Evolutionary conservation across 768 basidiomycete genomes (phyloP).

Genomic region (Polyporus arcularius): DNA sequence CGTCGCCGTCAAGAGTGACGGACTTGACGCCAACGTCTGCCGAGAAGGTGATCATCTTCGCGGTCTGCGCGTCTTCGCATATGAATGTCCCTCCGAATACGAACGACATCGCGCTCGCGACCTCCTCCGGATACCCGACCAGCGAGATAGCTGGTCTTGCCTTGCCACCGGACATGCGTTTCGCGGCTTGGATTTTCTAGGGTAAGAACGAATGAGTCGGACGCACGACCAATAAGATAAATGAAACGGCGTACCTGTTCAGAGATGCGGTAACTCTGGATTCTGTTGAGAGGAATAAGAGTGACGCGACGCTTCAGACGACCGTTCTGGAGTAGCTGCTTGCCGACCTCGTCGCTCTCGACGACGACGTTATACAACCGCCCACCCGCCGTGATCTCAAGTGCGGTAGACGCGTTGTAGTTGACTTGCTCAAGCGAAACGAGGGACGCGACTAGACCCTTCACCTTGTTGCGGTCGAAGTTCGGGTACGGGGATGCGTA

Average conservation of each 20-base stretch:
- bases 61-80: slow-evolving; percentile 85
- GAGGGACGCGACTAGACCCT: slow-evolving; percentile 90
- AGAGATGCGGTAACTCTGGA: slow-evolving; percentile 53
- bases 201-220: not conserved
- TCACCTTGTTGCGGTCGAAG: slow-evolving; percentile 86
- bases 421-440: slow-evolving; percentile 71
- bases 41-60: slow-evolving; percentile 86
- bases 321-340: slow-evolving; percentile 77
- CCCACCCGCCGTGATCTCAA: slow-evolving; percentile 90
- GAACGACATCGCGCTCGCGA: slow-evolving; percentile 86
- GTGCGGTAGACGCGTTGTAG: slow-evolving; percentile 80
- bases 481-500: slow-evolving; percentile 74
- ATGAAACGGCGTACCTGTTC: slow-evolving; percentile 31
- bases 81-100: slow-evolving; percentile 94
- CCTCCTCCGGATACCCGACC: slow-evolving; percentile 78
- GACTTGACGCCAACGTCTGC: slow-evolving; percentile 68
- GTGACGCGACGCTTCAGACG: slow-evolving; percentile 86
- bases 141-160: slow-evolving; percentile 88
- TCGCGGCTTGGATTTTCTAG: slow-evolving; percentile 78
- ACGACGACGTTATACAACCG: slow-evolving; percentile 94
- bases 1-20: slow-evolving; percentile 92
- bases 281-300: slow-evolving; percentile 92
- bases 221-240: slow-evolving; percentile 40
- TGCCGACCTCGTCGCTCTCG: slow-evolving; percentile 86
- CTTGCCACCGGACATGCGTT: slow-evolving; percentile 73